phyloP scores from a whole-genome alignment of 768 basidiomycete species.

The Gautieria morchelliformis region DNA sequence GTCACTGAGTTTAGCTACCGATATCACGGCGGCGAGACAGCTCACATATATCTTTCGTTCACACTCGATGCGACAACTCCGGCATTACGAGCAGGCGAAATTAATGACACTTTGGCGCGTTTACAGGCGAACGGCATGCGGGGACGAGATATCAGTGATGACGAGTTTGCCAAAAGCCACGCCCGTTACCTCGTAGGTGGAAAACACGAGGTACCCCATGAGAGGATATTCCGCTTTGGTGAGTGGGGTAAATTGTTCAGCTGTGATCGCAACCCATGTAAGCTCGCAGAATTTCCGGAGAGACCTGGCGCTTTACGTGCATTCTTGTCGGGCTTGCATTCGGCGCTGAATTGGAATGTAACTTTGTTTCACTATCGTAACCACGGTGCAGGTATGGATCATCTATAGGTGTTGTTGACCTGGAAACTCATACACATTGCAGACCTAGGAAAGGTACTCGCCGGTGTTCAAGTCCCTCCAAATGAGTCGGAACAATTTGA shows the following conservation, averaged over 20 bases:
- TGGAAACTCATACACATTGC: background rate
- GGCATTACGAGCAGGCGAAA: slow-evolving; percentile 45
- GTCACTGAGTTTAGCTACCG: slow-evolving; percentile 97
- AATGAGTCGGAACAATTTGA: slow-evolving; percentile 59
- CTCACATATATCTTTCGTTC: slow-evolving; percentile 89
- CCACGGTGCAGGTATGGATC: slow-evolving; percentile 79
- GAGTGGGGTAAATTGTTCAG: slow-evolving; percentile 19
- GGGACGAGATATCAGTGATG: slow-evolving; percentile 83
- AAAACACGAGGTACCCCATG: slow-evolving; percentile 61
- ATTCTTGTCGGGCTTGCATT: slow-evolving; percentile 75
- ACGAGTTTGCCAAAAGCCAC: slow-evolving; percentile 94
- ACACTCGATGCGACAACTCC: slow-evolving; percentile 47
- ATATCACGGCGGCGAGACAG: slow-evolving; percentile 57
- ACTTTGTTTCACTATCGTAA: slow-evolving; percentile 97
- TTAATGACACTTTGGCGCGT: slow-evolving; percentile 48
- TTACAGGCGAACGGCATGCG: slow-evolving; percentile 68
- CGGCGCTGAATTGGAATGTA: slow-evolving; percentile 75
- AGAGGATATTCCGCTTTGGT: slow-evolving; percentile 92
- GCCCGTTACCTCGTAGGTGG: slow-evolving; percentile 94
- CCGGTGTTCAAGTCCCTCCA: slow-evolving; percentile 85
- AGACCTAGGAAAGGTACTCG: slow-evolving; percentile 91
- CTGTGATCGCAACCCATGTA: background rate
- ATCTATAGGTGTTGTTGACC: background rate
- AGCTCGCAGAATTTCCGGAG: slow-evolving; percentile 81
- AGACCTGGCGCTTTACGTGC: slow-evolving; percentile 84